These are phyloP conservation scores for Exidia glandulosa DNA, from an alignment of 768 basidiomycete species.

Conservation along the genomic window DNA sequence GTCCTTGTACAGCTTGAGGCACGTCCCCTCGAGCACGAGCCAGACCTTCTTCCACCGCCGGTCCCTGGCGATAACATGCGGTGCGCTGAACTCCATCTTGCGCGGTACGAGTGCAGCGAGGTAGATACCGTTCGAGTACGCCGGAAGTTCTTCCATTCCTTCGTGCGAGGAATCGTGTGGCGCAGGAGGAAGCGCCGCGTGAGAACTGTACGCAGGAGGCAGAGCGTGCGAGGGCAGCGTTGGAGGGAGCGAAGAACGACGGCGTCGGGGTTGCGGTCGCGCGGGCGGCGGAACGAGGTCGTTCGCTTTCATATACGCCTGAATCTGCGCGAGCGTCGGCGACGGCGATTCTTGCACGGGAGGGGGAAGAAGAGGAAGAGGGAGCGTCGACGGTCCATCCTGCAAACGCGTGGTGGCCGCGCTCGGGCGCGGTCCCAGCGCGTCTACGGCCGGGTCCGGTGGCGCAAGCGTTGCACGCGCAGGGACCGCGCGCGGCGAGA, in stretches of 20 bases:
- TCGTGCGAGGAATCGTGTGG: constrained; percentile 43
- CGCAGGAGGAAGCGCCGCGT: constrained; percentile 13
- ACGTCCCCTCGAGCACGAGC: constrained; percentile 89
- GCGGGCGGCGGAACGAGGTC: neutral
- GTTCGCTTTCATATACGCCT: neutral
- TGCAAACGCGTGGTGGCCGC: neutral
- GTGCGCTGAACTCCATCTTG: constrained; percentile 85
- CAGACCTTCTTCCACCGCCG: constrained; percentile 85
- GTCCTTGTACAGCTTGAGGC: constrained; percentile 63
- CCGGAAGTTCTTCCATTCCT: constrained; percentile 67
- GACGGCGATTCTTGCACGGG: neutral
- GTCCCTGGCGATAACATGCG: constrained; percentile 81
- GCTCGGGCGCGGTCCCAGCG: neutral
- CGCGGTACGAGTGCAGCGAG: constrained; percentile 73
- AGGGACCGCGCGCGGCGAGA: neutral
- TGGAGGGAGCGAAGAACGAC: constrained; percentile 60
- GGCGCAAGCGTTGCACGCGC: neutral
- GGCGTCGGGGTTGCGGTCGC: constrained; percentile 33
- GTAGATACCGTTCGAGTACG: constrained; percentile 73
- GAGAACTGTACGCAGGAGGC: neutral
- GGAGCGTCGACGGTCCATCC: neutral
- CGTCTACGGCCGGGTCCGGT: neutral
- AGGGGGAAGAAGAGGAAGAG: neutral
- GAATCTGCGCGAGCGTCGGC: neutral
- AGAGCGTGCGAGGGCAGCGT: neutral